Percentiles rank a stretch among this genome's conserved stretches.
These are phyloP conservation scores for Apiospora aurea DNA, from an alignment of 2,329 filamentous ascomycete genomes.

Conservation along the genomic window DNA sequence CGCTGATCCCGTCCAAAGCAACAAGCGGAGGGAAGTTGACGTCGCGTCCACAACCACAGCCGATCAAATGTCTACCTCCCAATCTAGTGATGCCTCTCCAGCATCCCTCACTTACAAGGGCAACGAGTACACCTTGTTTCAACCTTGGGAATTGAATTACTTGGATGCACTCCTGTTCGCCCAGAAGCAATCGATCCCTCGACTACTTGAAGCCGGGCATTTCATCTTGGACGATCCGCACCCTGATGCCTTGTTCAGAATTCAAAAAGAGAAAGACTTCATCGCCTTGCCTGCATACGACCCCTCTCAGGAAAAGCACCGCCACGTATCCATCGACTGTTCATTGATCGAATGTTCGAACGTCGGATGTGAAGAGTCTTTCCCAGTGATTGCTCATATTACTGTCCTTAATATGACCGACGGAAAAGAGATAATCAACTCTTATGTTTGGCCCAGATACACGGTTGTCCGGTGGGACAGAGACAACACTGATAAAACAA, in stretches of 20 bases:
- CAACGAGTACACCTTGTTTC: neutral
- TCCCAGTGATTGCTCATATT: neutral
- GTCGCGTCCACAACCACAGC: neutral
- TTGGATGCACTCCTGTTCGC: neutral
- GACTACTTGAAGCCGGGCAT: neutral
- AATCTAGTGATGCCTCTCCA: neutral
- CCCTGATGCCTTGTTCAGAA: no score
- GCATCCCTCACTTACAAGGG: neutral
- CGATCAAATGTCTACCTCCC: neutral
- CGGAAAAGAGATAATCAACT: neutral
- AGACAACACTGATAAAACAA: neutral
- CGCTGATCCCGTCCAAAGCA: neutral
- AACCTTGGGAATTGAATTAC: neutral
- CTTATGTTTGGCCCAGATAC: neutral
- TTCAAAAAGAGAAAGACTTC: neutral
- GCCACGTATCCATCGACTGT: neutral
- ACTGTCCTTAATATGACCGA: neutral
- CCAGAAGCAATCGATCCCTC: neutral
- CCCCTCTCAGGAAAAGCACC: neutral
- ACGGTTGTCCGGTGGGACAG: neutral
- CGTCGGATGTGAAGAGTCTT: neutral
- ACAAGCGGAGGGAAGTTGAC: neutral
- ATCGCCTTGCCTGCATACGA: neutral
- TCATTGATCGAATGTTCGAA: no score
- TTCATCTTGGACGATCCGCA: neutral